Base-by-base conservation (phyloP, 768 basidiomycete species). In the Lactifluus volemus region DNA sequence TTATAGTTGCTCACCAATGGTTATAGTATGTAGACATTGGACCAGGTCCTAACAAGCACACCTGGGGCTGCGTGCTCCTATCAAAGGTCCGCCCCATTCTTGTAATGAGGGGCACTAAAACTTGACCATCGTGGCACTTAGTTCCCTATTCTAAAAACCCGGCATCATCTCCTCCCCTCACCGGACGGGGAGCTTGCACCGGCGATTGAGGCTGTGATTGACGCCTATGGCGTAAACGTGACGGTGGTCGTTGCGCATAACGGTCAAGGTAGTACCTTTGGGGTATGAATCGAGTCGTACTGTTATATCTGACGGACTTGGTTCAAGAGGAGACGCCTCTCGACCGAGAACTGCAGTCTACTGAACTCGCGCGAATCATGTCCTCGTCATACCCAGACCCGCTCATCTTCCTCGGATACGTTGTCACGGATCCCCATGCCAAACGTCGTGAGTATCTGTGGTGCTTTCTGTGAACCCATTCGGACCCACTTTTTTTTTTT, bases 231-330 rank as follows among this genome's bases (percentile, higher is more conserved):
- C 0, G 85, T 84, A 0, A 79, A 81, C 54, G 82, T 94, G 17
- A 85, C 85, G 5, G 90, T 94, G 0, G 77, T 95, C n/a, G 88
- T 95, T 10, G 80, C 90, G 0, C 93, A 96, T 66, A 95, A 96
- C 69, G 93, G 93, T 6, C 93, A 96, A 79, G 89, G 89, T 87
- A 63, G 55, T 29, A 19, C 70, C 59, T 14, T 34, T 1, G n/a
- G 14, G 30, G 2, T 29, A 12, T 49, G 38, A 30, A n/a, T 4
- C n/a, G n/a, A n/a, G 11, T 19, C 19, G 14, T 29, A 8, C 17
- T 25, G 32, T 36, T 42, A 42, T 47, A 42, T 47, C 34, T 53
- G 42, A 56, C 49, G 19, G 17, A 21, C 45, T 36, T 10, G 14
- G 15, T 44, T 17, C 25, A 69, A 91, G 92, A 95, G 80, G 89